Base-by-base conservation (phyloP, 2,329 filamentous ascomycete species). In the Fusarium denticulatum region DNA sequence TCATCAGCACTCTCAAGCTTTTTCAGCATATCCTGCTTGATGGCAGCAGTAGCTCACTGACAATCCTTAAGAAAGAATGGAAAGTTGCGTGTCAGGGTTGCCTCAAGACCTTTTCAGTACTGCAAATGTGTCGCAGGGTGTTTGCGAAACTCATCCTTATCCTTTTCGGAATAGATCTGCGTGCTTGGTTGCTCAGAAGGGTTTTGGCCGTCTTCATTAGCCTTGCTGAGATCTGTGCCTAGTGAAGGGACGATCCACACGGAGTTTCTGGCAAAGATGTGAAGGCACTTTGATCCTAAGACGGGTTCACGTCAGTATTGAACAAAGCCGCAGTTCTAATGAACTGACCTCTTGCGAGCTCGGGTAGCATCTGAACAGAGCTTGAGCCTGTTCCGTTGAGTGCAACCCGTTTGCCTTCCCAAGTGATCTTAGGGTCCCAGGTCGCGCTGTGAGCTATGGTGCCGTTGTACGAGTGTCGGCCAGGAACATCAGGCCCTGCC, bases 301-400 rank as follows among this genome's bases (percentile, higher is more conserved):
- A 2, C 7, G 11, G 9, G 9, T 6, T 0, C 8, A 4, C 0
- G 7, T 53, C 12, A 37, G 24, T 28, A 11, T 4, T 12, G 20
- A 30, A 22, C 13, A 30, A 8, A 4, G 9, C 4, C 9, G 22
- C 7, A 12, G 14, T 16, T 1, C 13, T 7, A 5, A 16, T 30
- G 45, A 22, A 53, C 34, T 16, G 9, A 53, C 34, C 34, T 22
- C n/a, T 53, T 24, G 34, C 34, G 1, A 53, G 50, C 3, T 22
- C 24, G 15, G 49, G 34, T 6, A 53, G 34, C 34, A 53, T 53
- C 49, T 53, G 49, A 22, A 53, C 34, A 53, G 49, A 53, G 32
- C 49, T 28, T 9, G 49, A 53, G 2, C 49, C 34, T 8, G 49
- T 53, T 28, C 49, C 49, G 13, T 37, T 39, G 14, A 53, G 49